Percentiles rank a stretch among this genome's conserved stretches.
Evolutionary conservation across 2,329 filamentous ascomycete genomes (phyloP).

Genomic region (Achaetomium macrosporum): DNA sequence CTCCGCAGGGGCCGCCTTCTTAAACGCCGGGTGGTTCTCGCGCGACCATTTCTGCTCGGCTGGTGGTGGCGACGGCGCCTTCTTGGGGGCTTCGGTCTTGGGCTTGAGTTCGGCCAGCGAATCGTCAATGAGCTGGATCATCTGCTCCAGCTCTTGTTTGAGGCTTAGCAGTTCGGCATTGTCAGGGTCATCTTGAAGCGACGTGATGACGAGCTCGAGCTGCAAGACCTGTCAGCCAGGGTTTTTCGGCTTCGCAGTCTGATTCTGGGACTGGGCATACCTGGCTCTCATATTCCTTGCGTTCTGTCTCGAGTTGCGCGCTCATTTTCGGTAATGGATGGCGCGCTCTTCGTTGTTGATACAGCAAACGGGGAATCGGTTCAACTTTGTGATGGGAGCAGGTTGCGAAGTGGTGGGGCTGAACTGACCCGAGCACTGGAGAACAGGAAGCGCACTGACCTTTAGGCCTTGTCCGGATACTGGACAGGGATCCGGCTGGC

Average conservation of each 20-base stretch:
- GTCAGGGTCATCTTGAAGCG: conserved; percentile 73
- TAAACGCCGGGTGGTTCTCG: conserved; percentile 74
- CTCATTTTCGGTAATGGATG: conserved; percentile 30
- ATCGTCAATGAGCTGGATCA: conserved; percentile 72
- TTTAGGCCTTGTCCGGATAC: too few relatives aligned
- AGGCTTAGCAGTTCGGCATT: conserved; percentile 73
- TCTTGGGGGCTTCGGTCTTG: conserved; percentile 41
- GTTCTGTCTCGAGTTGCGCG: conserved; percentile 46
- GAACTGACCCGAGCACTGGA: background rate
- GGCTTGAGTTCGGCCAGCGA: conserved; percentile 76
- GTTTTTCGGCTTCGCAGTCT: conserved; percentile 17
- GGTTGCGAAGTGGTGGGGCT: background rate
- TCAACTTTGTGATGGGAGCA: too few relatives aligned
- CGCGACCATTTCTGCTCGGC: conserved; percentile 64
- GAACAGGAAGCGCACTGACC: too few relatives aligned
- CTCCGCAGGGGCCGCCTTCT: conserved; percentile 44
- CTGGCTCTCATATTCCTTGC: conserved; percentile 52
- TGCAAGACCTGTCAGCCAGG: conserved; percentile 29
- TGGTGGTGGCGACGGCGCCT: conserved; percentile 38
- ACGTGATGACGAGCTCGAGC: conserved; percentile 72
- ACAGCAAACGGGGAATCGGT: too few relatives aligned
- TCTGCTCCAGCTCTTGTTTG: conserved; percentile 73
- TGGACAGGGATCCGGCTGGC: too few relatives aligned
- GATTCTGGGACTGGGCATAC: conserved; percentile 30
- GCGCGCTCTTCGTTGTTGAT: background rate